phyloP scores from a whole-genome alignment of 2,329 filamentous ascomycete genomes.

The Trichoderma sp. region DNA sequence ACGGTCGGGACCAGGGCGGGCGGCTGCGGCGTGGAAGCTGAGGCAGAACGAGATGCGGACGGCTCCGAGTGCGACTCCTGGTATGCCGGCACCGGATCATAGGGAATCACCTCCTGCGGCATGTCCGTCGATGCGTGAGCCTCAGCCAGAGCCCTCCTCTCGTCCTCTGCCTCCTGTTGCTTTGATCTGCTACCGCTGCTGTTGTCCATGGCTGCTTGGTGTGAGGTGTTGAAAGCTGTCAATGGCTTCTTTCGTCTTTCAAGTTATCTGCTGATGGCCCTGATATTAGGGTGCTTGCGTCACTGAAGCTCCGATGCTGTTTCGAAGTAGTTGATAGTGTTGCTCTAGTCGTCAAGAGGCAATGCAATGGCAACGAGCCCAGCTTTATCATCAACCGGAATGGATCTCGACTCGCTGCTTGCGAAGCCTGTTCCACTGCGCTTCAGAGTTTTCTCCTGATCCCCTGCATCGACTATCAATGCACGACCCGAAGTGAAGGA shows the following conservation, averaged over 20 bases:
- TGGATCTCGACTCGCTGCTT: background rate
- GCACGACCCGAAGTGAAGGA: background rate
- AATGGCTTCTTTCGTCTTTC: no score
- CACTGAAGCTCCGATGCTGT: background rate
- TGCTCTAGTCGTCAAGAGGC: no score
- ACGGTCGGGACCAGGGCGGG: constrained; percentile 35
- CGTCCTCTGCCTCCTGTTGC: background rate
- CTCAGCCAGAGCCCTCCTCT: no score
- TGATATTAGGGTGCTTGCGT: background rate
- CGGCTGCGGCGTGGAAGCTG: constrained; percentile 8
- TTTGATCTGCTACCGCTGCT: background rate
- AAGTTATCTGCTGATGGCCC: no score
- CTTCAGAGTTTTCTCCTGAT: constrained; percentile 1
- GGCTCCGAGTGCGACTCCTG: background rate
- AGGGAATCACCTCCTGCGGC: constrained; percentile 12
- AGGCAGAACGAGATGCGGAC: background rate
- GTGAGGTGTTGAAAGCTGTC: no score
- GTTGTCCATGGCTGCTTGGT: constrained; percentile 7
- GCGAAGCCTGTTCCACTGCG: constrained; percentile 14
- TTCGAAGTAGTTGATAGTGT: background rate
- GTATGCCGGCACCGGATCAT: constrained; percentile 5
- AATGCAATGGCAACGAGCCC: no score
- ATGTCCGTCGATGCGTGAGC: background rate
- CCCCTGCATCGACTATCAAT: no score
- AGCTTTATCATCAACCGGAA: no score